phyloP scores from a whole-genome alignment of 495 filamentous ascomycete species.

The Delitschia confertaspora region DNA sequence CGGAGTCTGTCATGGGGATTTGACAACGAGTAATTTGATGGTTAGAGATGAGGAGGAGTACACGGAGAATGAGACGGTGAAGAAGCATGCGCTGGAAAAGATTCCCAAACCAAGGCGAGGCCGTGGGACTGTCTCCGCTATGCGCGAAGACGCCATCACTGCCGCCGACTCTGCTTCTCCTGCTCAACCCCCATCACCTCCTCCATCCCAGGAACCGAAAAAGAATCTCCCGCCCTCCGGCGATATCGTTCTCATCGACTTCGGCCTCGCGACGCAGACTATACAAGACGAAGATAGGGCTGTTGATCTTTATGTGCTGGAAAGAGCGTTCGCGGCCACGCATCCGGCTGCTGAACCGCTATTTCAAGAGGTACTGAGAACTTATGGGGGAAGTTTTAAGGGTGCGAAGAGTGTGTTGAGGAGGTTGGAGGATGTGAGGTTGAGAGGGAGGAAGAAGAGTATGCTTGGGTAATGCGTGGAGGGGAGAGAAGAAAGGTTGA shows the following conservation, averaged over 20 bases:
- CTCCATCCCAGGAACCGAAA: not conserved
- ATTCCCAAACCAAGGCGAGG: not conserved
- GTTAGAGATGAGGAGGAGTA: slow-evolving; percentile 40
- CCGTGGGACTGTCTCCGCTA: slow-evolving; percentile 4
- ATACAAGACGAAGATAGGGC: slow-evolving; percentile 86
- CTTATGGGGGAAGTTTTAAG: slow-evolving; percentile 53
- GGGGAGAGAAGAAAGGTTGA: no score
- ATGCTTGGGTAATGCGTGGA: slow-evolving; percentile 83
- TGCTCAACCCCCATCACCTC: not conserved
- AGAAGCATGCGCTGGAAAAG: slow-evolving; percentile 5
- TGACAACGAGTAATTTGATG: slow-evolving; percentile 98
- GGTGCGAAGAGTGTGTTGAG: slow-evolving; percentile 54
- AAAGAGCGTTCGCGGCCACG: slow-evolving; percentile 91
- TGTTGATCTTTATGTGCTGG: slow-evolving; percentile 93
- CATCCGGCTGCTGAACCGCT: slow-evolving; percentile 77
- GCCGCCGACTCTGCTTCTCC: not conserved
- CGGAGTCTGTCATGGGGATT: slow-evolving; percentile 86
- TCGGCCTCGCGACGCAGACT: slow-evolving; percentile 79
- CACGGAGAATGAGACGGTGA: not conserved
- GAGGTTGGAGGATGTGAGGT: slow-evolving; percentile 84
- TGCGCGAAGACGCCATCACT: slow-evolving; percentile 10
- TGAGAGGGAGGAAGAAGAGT: slow-evolving; percentile 94
- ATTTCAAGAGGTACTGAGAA: slow-evolving; percentile 56
- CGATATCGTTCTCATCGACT: slow-evolving; percentile 87
- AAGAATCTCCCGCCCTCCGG: slow-evolving; percentile 40